Evolutionary conservation across 2,329 filamentous ascomycete genomes (phyloP).

Genomic region (Fusarium concolor): DNA sequence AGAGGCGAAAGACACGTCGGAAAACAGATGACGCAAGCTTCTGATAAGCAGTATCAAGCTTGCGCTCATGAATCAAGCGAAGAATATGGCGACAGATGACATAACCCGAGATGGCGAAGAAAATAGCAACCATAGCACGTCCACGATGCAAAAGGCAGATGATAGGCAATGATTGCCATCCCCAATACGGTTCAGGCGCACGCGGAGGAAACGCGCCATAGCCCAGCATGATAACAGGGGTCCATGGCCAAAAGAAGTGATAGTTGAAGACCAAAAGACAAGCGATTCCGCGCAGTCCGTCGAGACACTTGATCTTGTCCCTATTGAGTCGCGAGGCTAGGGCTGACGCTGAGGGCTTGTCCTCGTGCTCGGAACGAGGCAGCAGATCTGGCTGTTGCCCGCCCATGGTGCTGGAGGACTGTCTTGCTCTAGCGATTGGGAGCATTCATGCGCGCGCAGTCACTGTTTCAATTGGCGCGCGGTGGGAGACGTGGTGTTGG

Average conservation of each 20-base stretch:
- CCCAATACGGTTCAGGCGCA: conserved; percentile 50
- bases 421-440: conserved; percentile 31
- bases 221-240: conserved; percentile 55
- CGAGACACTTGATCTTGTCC: conserved; percentile 55
- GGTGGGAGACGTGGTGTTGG: neutral
- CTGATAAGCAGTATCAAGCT: conserved; percentile 52
- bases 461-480: neutral
- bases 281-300: conserved; percentile 56
- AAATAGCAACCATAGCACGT: conserved; percentile 57
- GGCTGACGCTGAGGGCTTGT: conserved; percentile 25
- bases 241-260: conserved; percentile 57
- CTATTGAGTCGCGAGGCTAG: conserved; percentile 18
- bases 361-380: conserved; percentile 25
- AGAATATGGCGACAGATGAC: conserved; percentile 55
- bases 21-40: conserved; percentile 54
- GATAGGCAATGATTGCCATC: conserved; percentile 53
- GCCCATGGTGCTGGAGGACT: conserved; percentile 33
- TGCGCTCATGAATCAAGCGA: conserved; percentile 52
- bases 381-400: conserved; percentile 32
- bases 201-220: conserved; percentile 53
- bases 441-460: conserved; percentile 30
- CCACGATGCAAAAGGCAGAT: conserved; percentile 55
- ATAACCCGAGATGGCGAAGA: conserved; percentile 59
- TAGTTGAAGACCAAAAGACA: conserved; percentile 58
- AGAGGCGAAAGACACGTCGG: conserved; percentile 54